Conservation (phyloP, 2,329 filamentous ascomycete genomes). For the Neocucurbitaria cava region DNA sequence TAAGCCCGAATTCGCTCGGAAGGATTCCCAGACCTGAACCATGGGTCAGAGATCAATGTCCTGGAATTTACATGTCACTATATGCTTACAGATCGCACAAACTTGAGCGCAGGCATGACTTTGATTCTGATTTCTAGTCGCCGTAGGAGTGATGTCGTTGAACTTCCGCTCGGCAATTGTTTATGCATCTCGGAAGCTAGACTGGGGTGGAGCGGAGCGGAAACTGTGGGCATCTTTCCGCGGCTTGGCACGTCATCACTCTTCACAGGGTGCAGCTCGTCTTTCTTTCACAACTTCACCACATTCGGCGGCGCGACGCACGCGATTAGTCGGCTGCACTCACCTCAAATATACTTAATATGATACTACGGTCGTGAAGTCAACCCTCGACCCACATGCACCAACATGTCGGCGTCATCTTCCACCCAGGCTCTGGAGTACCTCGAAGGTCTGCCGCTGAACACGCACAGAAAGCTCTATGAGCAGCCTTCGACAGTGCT, state of each 20-base stretch:
- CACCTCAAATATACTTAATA: conserved; percentile 31
- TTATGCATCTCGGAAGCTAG: conserved; percentile 20
- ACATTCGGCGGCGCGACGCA: conserved; percentile 9
- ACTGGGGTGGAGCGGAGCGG: conserved; percentile 32
- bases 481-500: conserved; percentile 94
- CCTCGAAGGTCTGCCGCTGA: conserved; percentile 87
- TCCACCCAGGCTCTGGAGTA: conserved; percentile 79
- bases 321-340: conserved; percentile 17
- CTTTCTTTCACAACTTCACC: conserved; percentile 19
- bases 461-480: conserved; percentile 90
- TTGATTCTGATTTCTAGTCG: background rate
- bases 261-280: background rate
- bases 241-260: conserved; percentile 32
- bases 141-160: conserved; percentile 32
- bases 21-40: conserved; percentile 79
- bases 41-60: conserved; percentile 25
- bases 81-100: conserved; percentile 68
- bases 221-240: conserved; percentile 21
- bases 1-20: conserved; percentile 82
- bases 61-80: background rate
- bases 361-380: conserved; percentile 42
- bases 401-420: conserved; percentile 60
- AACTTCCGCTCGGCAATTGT: conserved; percentile 27
- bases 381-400: conserved; percentile 36
- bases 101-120: conserved; percentile 60